Percentiles rank a stretch among this genome's conserved stretches.
Evolutionary conservation across 768 basidiomycete species (phyloP).

Genomic region (Russula sp.): DNA sequence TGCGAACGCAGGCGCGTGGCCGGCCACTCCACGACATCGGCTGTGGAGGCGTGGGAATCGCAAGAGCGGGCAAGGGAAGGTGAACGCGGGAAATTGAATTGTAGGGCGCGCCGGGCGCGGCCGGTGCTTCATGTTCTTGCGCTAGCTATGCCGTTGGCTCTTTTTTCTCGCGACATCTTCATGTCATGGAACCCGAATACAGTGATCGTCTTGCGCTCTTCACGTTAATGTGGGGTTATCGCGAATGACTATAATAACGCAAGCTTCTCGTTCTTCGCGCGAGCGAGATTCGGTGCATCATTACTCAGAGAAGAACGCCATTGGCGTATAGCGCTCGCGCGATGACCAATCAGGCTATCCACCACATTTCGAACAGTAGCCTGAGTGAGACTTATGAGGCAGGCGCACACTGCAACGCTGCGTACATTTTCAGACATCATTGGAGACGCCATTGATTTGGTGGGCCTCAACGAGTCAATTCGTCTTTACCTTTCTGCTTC

Average conservation of each 20-base stretch:
- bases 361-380: no score
- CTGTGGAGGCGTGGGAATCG: not conserved
- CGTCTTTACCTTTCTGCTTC: no score
- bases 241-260: not conserved
- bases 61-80: not conserved
- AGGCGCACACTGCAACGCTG: no score
- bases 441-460: no score
- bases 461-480: no score
- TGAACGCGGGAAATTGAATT: not conserved
- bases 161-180: not conserved
- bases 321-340: no score
- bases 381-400: no score
- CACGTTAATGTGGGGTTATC: not conserved
- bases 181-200: not conserved
- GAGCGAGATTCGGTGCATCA: not conserved
- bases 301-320: not conserved
- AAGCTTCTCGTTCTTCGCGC: not conserved
- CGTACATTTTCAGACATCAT: no score
- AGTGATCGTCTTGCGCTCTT: not conserved
- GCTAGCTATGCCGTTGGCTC: not conserved
- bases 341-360: no score
- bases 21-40: constrained; percentile 7
- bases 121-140: not conserved
- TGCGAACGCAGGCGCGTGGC: constrained; percentile 14
- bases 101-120: no score